Base-by-base conservation (phyloP, 495 filamentous ascomycete genomes). In the Evansstolkia leycettana region DNA sequence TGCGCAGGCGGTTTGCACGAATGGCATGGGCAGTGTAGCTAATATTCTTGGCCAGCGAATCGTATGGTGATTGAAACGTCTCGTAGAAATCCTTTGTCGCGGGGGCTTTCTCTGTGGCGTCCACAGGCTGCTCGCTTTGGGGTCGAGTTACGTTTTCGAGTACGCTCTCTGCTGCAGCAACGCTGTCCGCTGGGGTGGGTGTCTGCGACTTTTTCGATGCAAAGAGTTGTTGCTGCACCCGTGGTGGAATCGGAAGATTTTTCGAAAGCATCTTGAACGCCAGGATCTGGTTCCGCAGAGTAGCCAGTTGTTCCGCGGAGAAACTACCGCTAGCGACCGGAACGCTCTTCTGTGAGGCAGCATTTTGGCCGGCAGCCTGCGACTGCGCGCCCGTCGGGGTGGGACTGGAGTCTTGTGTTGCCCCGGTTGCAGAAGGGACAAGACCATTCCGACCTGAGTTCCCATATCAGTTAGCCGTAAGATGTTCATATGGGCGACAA, bases 231-330 rank as follows among this genome's bases (percentile, higher is more conserved):
- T 83, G 77, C 51, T 87, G 80, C 26, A 88, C 64, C 28, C 67
- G 62, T n/a, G 66, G 54, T 1, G 86, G 82, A 11, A 95, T 75
- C 0, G 83, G 73, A 17, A 76, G 64, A 37, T 90, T 90, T 55
- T 84, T 90, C 8, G 78, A 75, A 1, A 94, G 65, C 43, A 78
- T 64, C 55, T 84, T 84, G 62, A 93, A 92, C 5, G 84, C 83
- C 42, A 73, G 56, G 28, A 93, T 89, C 51, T 94, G 87, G 30
- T 76, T 75, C 23, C 79, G 67, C 7, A 92, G 67, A 1, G 73
- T 73, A 17, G 64, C 60, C 25, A 92, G 57, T 45, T 94, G 86
- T 30, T 83, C 73, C 2, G 68, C 54, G 4, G 80, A 73, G 46
- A 90, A 87, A 31, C 69, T 60, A 7, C 66, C 58, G 25, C 63